These are phyloP conservation scores for Symmetrospora coprosmae DNA, from an alignment of 768 basidiomycete genomes.

Conservation along the genomic window DNA sequence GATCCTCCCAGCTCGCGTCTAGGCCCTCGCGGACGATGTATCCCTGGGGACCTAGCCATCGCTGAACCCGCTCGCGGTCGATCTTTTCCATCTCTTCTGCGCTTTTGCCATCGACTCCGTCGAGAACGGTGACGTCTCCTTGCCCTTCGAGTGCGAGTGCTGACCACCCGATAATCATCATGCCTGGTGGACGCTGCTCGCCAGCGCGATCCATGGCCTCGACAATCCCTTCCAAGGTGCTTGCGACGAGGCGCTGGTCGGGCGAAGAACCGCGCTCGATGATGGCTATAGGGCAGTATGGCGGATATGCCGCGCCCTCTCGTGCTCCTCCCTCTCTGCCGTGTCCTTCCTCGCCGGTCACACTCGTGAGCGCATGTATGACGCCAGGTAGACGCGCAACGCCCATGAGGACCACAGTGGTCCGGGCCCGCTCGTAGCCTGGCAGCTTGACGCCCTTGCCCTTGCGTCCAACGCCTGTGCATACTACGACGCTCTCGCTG, in stretches of 20 bases:
- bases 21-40: conserved; percentile 20
- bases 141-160: conserved; percentile 58
- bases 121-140: conserved; percentile 60
- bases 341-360: conserved; percentile 16
- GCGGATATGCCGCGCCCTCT: conserved; percentile 54
- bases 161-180: conserved; percentile 91
- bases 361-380: conserved; percentile 46
- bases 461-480: conserved; percentile 79
- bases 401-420: conserved; percentile 83
- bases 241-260: conserved; percentile 71
- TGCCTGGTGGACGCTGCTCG: conserved; percentile 84
- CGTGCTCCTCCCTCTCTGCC: conserved; percentile 39
- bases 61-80: background rate
- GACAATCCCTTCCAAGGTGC: conserved; percentile 59
- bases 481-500: conserved; percentile 72
- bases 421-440: conserved; percentile 66
- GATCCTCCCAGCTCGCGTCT: conserved; percentile 7
- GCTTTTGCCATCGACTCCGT: conserved; percentile 32
- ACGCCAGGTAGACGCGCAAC: conserved; percentile 70
- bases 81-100: conserved; percentile 15
- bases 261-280: conserved; percentile 88
- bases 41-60: conserved; percentile 6
- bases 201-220: conserved; percentile 57
- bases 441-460: conserved; percentile 75
- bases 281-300: conserved; percentile 68